Conservation (phyloP, 345 rosid genomes). For the Noccaea bulbosa region DNA sequence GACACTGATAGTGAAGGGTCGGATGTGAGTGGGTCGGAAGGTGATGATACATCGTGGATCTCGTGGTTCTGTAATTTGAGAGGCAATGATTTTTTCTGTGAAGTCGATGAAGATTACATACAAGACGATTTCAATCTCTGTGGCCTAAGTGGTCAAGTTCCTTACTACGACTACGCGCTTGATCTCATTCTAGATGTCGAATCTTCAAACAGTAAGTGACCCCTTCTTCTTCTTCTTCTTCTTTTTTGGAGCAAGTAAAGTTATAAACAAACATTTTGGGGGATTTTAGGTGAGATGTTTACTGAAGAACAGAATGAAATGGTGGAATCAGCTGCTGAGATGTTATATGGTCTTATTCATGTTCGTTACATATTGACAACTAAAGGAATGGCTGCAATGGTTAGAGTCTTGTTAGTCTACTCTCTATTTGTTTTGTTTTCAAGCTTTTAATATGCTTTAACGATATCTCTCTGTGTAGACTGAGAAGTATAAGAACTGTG, state of each 20-base stretch:
- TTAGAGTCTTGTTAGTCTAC: constrained; percentile 23
- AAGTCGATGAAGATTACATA: constrained; percentile 95
- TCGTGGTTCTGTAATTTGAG: constrained; percentile 98
- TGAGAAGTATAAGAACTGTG: constrained; percentile 90
- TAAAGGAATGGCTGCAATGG: constrained; percentile 98
- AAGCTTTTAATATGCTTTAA: constrained; percentile 11
- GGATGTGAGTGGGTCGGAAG: constrained; percentile 95
- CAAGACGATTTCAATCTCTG: constrained; percentile 99
- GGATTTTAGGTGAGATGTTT: constrained; percentile 80
- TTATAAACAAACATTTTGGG: not conserved
- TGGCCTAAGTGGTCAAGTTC: constrained; percentile 98
- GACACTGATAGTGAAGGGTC: constrained; percentile 88
- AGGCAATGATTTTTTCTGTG: constrained; percentile 96
- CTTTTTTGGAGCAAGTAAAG: not conserved
- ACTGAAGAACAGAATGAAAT: constrained; percentile 97
- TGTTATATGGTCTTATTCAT: constrained; percentile 94
- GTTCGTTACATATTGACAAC: constrained; percentile 86
- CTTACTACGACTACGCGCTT: constrained; percentile 84
- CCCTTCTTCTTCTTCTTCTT: too few species aligned
- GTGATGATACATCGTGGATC: constrained; percentile 97
- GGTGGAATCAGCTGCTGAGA: constrained; percentile 97
- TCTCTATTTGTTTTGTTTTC: not conserved
- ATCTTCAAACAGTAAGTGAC: constrained; percentile 81
- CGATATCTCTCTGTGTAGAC: constrained; percentile 51
- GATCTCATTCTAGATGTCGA: constrained; percentile 93